Evolutionary conservation across 192 early-diverging fungal genomes (phyloP).

Genomic region (Backusella parvicylindrica): DNA sequence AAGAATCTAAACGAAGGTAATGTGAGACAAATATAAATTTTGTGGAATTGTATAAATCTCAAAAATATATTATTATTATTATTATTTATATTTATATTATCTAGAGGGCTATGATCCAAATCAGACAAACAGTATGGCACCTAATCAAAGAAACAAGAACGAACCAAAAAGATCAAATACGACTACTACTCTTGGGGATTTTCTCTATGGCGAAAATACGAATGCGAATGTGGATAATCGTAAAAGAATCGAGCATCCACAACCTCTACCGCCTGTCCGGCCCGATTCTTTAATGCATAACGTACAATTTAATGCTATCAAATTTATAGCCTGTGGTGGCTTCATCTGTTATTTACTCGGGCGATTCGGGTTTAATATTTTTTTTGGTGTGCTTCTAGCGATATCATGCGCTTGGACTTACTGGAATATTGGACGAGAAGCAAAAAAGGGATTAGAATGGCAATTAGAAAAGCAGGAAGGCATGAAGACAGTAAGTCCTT

Average conservation of each 20-base stretch:
- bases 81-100: not conserved
- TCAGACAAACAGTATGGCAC: not conserved
- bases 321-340: conserved; percentile 20
- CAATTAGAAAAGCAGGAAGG: conserved; percentile 24
- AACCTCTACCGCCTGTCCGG: not conserved
- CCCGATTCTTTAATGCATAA: conserved; percentile 6
- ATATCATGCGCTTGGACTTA: conserved; percentile 17
- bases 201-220: not conserved
- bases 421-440: conserved; percentile 13
- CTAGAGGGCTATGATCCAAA: not conserved
- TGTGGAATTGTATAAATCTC: too few relatives aligned
- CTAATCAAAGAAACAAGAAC: not conserved
- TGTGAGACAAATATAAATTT: not conserved
- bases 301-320: conserved; percentile 14
- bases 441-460: conserved; percentile 24
- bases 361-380: not conserved
- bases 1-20: not conserved
- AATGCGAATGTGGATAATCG: not conserved
- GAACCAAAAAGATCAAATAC: not conserved
- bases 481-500: conserved; percentile 20
- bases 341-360: conserved; percentile 20
- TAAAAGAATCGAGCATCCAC: not conserved
- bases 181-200: not conserved
- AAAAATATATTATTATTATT: too few relatives aligned
- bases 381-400: not conserved